Evolutionary conservation across 2,329 filamentous ascomycete species (phyloP), one percentile per base, ranked within the genome.

Genomic region (Xylariaceae sp.): DNA sequence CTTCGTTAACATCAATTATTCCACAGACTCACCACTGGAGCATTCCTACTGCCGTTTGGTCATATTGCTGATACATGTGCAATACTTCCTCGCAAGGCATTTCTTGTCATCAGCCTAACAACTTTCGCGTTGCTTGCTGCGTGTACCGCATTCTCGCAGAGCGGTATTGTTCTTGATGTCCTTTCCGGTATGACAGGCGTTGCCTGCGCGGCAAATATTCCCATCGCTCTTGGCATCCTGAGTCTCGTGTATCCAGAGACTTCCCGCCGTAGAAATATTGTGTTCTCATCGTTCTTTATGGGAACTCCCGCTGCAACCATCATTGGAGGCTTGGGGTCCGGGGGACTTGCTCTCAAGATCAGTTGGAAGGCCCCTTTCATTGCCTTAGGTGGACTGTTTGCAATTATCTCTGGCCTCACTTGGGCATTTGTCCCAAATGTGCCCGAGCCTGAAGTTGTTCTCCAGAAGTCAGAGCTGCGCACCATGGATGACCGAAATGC

Each of bases 241-340:
- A 68, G 66, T 36, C 58, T 70, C 4, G 59, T 64, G 2, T 72
- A 71, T 44, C 63, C 66, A 9, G 51, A 58, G 8, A 58, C 67
- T 9, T 70, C 67, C 6, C 67, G 65, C 10, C 67, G 69, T 27
- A 67, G 66, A 46, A 70, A 70, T 36, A 54, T 69, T 30, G 66
- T 67, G 13, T 71, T 70, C 42, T 68, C 67, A 2, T 65, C 68
- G 21, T 69, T 72, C 46, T 61, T 70, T 24, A 69, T 69, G 63
- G 70, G 70, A 10, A 70, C 65, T 1, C 65, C 68, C 8, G 59
- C 64, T 9, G 67, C 68, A 3, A 69, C 67, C 4, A 65, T 72
- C 20, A 61, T 72, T 20, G 70, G 70, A 7, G 67, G 70, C 15
- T 51, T 70, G n/a, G 66, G 67, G 21, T 69, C 67, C 4, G 70